These are phyloP conservation scores for Mycena amicta DNA, from an alignment of 768 basidiomycete species.

Conservation along the genomic window DNA sequence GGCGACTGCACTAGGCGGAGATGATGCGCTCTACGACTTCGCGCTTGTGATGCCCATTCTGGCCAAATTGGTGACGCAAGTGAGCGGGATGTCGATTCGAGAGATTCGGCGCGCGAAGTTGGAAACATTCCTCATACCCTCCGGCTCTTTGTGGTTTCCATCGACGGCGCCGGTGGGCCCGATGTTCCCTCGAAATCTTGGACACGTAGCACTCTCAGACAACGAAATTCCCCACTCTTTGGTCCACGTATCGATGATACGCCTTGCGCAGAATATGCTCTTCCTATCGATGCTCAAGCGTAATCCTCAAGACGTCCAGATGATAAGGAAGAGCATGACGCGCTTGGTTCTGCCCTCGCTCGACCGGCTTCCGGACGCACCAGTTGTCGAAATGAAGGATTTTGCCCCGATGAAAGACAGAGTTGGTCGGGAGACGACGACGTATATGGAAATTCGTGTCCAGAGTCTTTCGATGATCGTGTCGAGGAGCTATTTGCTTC, in stretches of 20 bases:
- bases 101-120: conserved; percentile 75
- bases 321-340: conserved; percentile 65
- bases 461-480: conserved; percentile 59
- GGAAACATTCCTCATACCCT: conserved; percentile 67
- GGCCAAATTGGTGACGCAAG: conserved; percentile 60
- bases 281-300: conserved; percentile 65
- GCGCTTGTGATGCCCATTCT: conserved; percentile 60
- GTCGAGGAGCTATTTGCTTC: conserved; percentile 67
- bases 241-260: conserved; percentile 60
- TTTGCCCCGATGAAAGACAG: conserved; percentile 45
- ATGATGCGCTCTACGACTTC: conserved; percentile 53
- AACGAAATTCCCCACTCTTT: conserved; percentile 42
- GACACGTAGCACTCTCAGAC: conserved; percentile 38
- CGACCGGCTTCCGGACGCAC: conserved; percentile 26
- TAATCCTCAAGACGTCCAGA: conserved; percentile 68
- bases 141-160: conserved; percentile 71
- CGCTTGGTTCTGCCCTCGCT: conserved; percentile 59
- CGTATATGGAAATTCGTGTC: conserved; percentile 27
- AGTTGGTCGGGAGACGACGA: neutral
- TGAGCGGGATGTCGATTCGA: conserved; percentile 70
- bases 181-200: conserved; percentile 61
- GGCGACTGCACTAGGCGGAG: conserved; percentile 46
- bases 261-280: conserved; percentile 71
- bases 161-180: conserved; percentile 53
- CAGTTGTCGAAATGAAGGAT: conserved; percentile 44